A percentile compares a stretch with the other conserved stretches of the same genome.
Conservation (phyloP, 768 basidiomycete species). For the Butyriboletus loyo region DNA sequence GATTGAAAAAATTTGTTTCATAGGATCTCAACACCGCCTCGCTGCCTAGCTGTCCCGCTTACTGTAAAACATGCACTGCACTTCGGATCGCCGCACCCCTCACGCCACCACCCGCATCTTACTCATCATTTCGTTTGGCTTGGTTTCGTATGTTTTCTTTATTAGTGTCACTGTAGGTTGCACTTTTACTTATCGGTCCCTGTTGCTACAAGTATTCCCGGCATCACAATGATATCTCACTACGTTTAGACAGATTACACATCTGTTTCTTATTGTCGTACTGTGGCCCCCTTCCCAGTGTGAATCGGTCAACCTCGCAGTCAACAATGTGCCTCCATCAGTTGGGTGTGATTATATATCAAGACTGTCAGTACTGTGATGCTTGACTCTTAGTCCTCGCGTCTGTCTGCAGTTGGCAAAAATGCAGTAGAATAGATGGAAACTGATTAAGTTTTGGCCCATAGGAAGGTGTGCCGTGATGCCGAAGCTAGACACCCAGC, state of each 20-base stretch:
- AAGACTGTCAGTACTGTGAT: neutral
- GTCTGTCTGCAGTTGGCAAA: too few species aligned
- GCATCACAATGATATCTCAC: conserved; percentile 29
- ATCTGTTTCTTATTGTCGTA: conserved; percentile 15
- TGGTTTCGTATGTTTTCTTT: conserved; percentile 25
- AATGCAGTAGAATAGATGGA: too few species aligned
- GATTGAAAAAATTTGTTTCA: conserved; percentile 10
- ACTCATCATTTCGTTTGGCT: conserved; percentile 17
- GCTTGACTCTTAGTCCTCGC: neutral
- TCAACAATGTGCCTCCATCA: neutral
- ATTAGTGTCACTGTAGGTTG: conserved; percentile 24
- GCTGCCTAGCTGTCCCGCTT: conserved; percentile 18
- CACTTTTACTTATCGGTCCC: conserved; percentile 27
- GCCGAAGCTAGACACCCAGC: too few species aligned
- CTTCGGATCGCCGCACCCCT: conserved; percentile 15
- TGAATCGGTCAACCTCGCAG: neutral
- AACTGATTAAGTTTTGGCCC: too few species aligned
- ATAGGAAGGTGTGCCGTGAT: too few species aligned
- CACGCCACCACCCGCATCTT: conserved; percentile 17
- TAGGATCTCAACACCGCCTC: conserved; percentile 7
- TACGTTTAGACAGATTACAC: conserved; percentile 25
- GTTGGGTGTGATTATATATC: neutral
- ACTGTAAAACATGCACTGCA: conserved; percentile 25
- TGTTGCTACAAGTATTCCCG: conserved; percentile 33
- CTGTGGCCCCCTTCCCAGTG: neutral